Base-by-base conservation (phyloP, 2,329 filamentous ascomycete species). In the Arthrobotrys conoides region DNA sequence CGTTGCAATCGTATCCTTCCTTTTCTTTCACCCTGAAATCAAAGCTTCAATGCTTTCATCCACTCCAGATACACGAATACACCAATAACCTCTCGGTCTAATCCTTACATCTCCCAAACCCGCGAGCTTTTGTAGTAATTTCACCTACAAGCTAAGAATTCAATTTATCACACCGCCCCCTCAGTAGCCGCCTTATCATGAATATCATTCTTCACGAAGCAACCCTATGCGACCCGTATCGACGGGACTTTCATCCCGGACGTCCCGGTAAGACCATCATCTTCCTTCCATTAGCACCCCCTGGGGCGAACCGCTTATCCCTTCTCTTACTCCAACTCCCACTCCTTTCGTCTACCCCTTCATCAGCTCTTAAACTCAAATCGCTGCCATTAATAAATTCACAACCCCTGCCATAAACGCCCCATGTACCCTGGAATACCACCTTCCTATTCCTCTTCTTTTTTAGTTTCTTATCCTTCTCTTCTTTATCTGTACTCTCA, bases 241-340 rank as follows among this genome's bases (percentile, higher is more conserved):
- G 10, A 16, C 14, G 4, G 33, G 33, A 36, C 4, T 2, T 36
- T 36, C 33, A 36, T 5, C 9, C 33, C 9, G 6, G 8, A 36
- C 33, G 33, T 1, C 12, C 38, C 8, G 14, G 3, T 30, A 30
- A 3, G 3, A 30, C 27, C 27, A 3, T 44, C 14, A 44, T 53
- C 33, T 46, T 68, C 65, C 64, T 59, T 14, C 51, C 18, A 30
- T 30, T 30, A 30, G 3, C 27, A 30, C 27, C 27, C n/a, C n/a
- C n/a, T n/a, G n/a, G 6, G 27, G 27, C 30, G 27, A 76, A 57
- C 44, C 51, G 59, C 51, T 55, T 55, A 55, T 77, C 73, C 46
- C 67, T 22, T 20, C 73, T 48, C 44, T 64, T 66, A 57, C 73
- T 77, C 73, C 73, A 77, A 49, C 67, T 64, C 8, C 73, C 73